Conservation (phyloP, 495 filamentous ascomycete species). For the Xanthoparmelia taractica region DNA sequence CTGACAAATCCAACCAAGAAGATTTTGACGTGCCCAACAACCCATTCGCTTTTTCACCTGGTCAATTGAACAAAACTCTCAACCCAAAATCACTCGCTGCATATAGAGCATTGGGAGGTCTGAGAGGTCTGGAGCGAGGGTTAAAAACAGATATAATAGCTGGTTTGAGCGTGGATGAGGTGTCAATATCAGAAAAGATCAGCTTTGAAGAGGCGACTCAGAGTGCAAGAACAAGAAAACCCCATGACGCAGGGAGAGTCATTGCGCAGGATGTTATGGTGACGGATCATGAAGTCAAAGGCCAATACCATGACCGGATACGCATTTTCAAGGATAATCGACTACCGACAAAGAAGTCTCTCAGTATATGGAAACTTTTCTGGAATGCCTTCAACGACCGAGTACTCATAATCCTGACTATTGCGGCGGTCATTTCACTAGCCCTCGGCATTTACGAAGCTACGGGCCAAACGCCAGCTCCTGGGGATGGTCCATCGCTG, state of each 20-base stretch:
- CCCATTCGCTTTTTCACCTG: conserved; percentile 62
- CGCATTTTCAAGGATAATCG: conserved; percentile 67
- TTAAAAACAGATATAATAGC: conserved; percentile 55
- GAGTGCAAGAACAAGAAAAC: conserved; percentile 20
- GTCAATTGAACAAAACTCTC: conserved; percentile 65
- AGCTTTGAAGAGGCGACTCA: conserved; percentile 53
- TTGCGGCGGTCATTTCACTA: conserved; percentile 65
- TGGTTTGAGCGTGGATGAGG: conserved; percentile 62
- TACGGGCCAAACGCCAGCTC: conserved; percentile 31
- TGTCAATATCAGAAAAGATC: conserved; percentile 46
- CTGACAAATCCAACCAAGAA: conserved; percentile 56
- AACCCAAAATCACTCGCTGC: conserved; percentile 68
- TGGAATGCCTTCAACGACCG: conserved; percentile 88
- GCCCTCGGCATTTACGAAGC: conserved; percentile 65
- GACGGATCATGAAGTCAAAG: conserved; percentile 21
- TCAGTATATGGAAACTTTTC: conserved; percentile 62
- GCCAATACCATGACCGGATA: conserved; percentile 56
- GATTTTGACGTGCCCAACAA: conserved; percentile 61
- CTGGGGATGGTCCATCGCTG: conserved; percentile 40
- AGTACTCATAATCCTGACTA: conserved; percentile 66
- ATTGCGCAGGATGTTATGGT: conserved; percentile 20
- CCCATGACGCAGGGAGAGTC: conserved; percentile 1
- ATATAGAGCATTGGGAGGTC: conserved; percentile 60
- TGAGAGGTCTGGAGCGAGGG: conserved; percentile 59
- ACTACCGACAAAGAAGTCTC: conserved; percentile 65